A percentile compares a stretch with the other conserved stretches of the same genome.
These are phyloP conservation scores for Penicillium roqueforti DNA, from an alignment of 495 filamentous ascomycete genomes.

Conservation along the genomic window DNA sequence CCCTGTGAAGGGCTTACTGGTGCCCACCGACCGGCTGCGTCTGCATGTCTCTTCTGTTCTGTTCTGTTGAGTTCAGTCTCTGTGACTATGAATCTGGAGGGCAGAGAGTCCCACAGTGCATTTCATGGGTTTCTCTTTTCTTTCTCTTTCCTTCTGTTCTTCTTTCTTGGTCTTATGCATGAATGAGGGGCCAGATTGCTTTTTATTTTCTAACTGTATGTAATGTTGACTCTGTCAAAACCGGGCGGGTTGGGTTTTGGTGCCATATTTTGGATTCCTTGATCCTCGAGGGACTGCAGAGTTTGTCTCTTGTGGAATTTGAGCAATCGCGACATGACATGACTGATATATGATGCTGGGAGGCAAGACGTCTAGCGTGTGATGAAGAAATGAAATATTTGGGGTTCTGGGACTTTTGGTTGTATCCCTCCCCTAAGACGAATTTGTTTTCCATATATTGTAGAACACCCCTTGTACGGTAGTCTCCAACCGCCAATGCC, in stretches of 20 bases:
- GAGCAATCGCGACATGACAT: slow-evolving; percentile 4
- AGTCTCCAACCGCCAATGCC: too few species aligned
- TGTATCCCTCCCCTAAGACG: not conserved
- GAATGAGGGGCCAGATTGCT: slow-evolving; percentile 2
- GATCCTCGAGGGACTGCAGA: not conserved
- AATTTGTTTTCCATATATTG: not conserved
- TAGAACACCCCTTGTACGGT: too few species aligned
- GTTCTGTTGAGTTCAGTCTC: slow-evolving; percentile 3
- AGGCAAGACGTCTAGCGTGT: not conserved
- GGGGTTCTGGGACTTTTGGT: not conserved
- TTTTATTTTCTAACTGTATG: slow-evolving; percentile 23
- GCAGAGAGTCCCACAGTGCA: slow-evolving; percentile 2
- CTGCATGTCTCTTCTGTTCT: slow-evolving; percentile 5
- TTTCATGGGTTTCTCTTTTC: not conserved
- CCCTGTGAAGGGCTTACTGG: not conserved
- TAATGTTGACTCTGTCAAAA: slow-evolving; percentile 22
- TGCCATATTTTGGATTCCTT: slow-evolving; percentile 16
- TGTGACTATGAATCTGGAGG: not conserved
- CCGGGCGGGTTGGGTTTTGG: slow-evolving; percentile 10
- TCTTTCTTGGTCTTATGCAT: slow-evolving; percentile 7
- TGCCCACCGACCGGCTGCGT: not conserved
- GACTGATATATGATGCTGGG: slow-evolving; percentile 1
- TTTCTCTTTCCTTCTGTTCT: slow-evolving; percentile 6
- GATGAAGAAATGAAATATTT: slow-evolving; percentile 16
- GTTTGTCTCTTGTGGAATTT: not conserved